Percentiles rank a stretch among this genome's conserved stretches.
phyloP scores from a whole-genome alignment of 345 rosid species.

The Boechera stricta region DNA sequence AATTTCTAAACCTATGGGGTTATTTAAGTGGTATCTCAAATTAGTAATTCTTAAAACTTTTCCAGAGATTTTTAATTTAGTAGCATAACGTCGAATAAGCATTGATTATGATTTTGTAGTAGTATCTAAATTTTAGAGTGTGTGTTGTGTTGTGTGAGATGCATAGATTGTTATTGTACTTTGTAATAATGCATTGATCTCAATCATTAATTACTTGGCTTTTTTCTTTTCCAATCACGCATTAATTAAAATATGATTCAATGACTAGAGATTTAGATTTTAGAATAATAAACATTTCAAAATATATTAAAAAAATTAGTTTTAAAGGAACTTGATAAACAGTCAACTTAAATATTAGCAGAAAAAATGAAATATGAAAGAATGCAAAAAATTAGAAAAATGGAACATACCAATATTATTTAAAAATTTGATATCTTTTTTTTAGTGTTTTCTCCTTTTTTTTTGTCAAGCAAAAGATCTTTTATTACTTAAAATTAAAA shows the following conservation, averaged over 20 bases:
- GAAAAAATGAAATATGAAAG: no score
- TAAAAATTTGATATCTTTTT: no score
- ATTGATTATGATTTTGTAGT: constrained; percentile 5
- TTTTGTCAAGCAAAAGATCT: no score
- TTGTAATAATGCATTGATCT: constrained; percentile 8
- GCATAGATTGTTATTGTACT: constrained; percentile 5
- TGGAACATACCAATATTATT: no score
- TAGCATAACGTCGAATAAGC: constrained; percentile 16
- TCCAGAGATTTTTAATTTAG: background rate
- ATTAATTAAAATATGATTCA: background rate
- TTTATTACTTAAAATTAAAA: no score
- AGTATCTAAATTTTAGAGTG: constrained; percentile 6
- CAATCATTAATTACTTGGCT: background rate
- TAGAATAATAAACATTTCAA: background rate
- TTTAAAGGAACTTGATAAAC: no score
- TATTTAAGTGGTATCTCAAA: background rate
- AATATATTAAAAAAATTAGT: background rate
- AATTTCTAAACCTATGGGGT: background rate
- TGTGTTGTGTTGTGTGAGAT: constrained; percentile 11
- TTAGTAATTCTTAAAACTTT: background rate
- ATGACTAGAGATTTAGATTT: background rate
- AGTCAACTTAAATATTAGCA: no score
- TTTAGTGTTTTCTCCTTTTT: no score
- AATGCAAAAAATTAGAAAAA: no score
- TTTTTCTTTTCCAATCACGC: background rate